These are phyloP conservation scores for Cladosporium sp. DNA, from an alignment of 2,329 filamentous ascomycete species.

Conservation along the genomic window DNA sequence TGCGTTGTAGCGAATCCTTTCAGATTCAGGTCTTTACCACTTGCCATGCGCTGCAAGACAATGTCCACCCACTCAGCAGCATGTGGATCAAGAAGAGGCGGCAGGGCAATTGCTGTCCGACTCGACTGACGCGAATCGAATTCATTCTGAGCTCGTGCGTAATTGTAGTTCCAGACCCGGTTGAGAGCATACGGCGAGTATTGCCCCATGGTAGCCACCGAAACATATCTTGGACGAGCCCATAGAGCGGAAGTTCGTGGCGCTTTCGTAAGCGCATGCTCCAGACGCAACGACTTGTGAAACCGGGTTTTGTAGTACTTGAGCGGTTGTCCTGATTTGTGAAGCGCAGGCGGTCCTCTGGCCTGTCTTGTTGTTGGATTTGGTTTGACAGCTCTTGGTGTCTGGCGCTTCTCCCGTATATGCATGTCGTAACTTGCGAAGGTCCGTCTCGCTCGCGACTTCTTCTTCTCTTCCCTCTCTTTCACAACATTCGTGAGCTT, in stretches of 20 bases:
- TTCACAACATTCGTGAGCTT: not conserved
- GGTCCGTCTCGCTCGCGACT: not conserved
- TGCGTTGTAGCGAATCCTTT: conserved; percentile 1
- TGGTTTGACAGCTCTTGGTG: not conserved
- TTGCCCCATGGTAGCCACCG: conserved; percentile 3
- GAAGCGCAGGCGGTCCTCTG: not conserved
- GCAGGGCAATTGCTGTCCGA: not conserved
- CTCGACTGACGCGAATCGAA: conserved; percentile 15
- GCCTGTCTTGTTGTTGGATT: not conserved
- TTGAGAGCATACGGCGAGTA: not conserved
- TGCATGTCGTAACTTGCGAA: conserved; percentile 7
- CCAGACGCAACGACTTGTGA: not conserved
- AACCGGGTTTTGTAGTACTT: not conserved
- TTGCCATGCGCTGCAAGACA: conserved; percentile 17
- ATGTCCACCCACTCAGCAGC: conserved; percentile 23
- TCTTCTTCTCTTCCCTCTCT: not conserved
- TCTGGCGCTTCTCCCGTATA: not conserved
- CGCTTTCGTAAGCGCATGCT: conserved; percentile 5
- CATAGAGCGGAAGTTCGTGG: not conserved
- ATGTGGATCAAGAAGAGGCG: conserved; percentile 20
- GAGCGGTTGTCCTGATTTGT: not conserved
- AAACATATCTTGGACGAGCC: conserved; percentile 3
- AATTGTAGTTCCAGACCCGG: conserved; percentile 22
- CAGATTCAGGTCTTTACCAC: conserved; percentile 10
- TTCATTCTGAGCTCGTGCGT: conserved; percentile 19